phyloP scores from a whole-genome alignment of 495 filamentous ascomycete genomes.

The Cryomyces minteri region DNA sequence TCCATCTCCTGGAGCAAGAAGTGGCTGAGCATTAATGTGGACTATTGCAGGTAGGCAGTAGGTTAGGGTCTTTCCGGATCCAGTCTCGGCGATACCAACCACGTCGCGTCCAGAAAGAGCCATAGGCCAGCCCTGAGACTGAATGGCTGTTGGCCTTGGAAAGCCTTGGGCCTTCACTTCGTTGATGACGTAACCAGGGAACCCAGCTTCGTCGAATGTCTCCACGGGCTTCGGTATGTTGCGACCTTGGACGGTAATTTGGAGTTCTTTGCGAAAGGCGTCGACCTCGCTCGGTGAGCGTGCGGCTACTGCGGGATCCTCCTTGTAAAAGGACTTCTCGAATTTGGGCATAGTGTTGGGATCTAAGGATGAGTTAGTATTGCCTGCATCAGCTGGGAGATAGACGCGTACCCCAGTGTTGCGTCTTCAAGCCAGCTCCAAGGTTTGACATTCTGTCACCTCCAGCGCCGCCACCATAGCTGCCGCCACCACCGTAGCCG shows the following conservation, averaged over 20 bases:
- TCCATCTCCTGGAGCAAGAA: conserved; percentile 89
- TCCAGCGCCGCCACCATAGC: conserved; percentile 32
- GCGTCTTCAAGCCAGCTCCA: conserved; percentile 66
- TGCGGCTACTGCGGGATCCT: conserved; percentile 55
- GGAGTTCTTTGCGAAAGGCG: conserved; percentile 62
- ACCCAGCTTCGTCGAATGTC: conserved; percentile 93
- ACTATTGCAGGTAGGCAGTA: conserved; percentile 98
- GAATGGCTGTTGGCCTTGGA: conserved; percentile 77
- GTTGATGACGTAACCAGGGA: conserved; percentile 89
- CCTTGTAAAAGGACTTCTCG: conserved; percentile 98
- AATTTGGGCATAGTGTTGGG: conserved; percentile 72
- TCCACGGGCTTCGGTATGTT: conserved; percentile 84
- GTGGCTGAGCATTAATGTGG: conserved; percentile 97
- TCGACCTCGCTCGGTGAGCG: conserved; percentile 68
- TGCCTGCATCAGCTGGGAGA: conserved; percentile 1
- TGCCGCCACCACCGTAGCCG: conserved; percentile 20
- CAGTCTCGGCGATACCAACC: conserved; percentile 97
- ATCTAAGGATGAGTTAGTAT: conserved; percentile 30
- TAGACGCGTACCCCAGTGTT: conserved; percentile 57
- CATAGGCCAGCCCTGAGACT: conserved; percentile 99
- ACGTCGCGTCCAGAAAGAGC: conserved; percentile 95
- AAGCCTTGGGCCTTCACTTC: conserved; percentile 98
- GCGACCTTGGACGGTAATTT: conserved; percentile 59
- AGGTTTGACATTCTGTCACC: conserved; percentile 85
- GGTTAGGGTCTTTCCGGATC: conserved; percentile 95